A percentile compares a stretch with the other conserved stretches of the same genome.
Evolutionary conservation across 805 yeast genomes (phyloP).

Genomic region (Brettanomyces sp.): DNA sequence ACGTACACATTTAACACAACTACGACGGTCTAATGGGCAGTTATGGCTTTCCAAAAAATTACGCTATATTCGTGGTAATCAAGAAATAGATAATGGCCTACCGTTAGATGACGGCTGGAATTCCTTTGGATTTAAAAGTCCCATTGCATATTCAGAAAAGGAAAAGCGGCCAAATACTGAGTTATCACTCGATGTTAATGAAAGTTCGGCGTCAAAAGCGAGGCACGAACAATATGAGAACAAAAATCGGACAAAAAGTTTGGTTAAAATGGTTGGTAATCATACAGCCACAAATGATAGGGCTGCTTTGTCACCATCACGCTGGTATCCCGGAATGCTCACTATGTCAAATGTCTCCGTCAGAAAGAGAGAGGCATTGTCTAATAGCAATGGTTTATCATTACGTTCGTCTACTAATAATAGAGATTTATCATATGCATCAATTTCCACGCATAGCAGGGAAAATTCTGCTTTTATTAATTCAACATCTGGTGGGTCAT

Average conservation of each 20-base stretch:
- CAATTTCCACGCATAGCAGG: too few relatives aligned
- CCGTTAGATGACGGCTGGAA: background rate
- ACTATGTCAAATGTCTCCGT: too few relatives aligned
- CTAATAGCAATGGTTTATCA: too few relatives aligned
- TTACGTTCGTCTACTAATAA: background rate
- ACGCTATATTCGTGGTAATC: background rate
- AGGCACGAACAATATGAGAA: constrained; percentile 19
- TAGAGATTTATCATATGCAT: too few relatives aligned
- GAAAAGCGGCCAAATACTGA: background rate
- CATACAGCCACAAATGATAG: too few relatives aligned
- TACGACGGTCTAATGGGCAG: constrained; percentile 34
- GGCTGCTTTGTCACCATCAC: too few relatives aligned
- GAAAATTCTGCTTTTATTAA: too few relatives aligned
- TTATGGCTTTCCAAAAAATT: constrained; percentile 32
- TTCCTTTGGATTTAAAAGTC: background rate
- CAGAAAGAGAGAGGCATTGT: too few relatives aligned
- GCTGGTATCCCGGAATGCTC: too few relatives aligned
- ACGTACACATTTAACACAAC: constrained; percentile 43
- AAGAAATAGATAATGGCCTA: background rate
- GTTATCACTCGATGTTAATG: constrained; percentile 7
- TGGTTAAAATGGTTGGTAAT: too few relatives aligned
- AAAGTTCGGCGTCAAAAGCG: constrained; percentile 19
- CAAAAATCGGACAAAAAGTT: constrained; percentile 5
- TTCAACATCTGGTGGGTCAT: too few relatives aligned
- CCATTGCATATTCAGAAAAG: background rate